Evolutionary conservation across 2,329 filamentous ascomycete species (phyloP).

Genomic region (Xylariaceae sp.): DNA sequence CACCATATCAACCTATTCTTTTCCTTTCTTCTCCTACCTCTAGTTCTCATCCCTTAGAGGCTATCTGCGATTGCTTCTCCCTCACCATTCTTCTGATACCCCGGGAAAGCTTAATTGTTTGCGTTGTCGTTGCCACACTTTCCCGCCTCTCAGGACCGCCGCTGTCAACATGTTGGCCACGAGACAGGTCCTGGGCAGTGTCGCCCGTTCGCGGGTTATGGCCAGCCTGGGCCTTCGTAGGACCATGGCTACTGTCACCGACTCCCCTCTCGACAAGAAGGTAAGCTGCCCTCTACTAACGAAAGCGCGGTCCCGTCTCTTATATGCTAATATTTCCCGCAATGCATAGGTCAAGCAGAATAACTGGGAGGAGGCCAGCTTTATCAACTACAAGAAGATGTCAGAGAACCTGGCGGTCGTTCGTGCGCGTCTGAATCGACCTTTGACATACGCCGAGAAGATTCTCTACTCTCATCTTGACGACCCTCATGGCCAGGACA

Average conservation of each 20-base stretch:
- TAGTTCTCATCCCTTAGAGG: constrained; percentile 37
- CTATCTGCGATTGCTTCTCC: constrained; percentile 35
- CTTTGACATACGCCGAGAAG: constrained; percentile 96
- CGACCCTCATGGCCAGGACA: constrained; percentile 94
- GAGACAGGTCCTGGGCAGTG: constrained; percentile 70
- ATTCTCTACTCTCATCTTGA: constrained; percentile 98
- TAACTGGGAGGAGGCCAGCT: constrained; percentile 94
- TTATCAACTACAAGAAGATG: constrained; percentile 99
- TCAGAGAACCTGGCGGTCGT: constrained; percentile 95
- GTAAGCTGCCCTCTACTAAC: constrained; percentile 50
- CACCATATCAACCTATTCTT: constrained; percentile 7
- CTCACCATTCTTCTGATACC: constrained; percentile 38
- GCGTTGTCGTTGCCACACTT: constrained; percentile 20
- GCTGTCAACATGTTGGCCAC: constrained; percentile 69
- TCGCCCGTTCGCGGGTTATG: constrained; percentile 62
- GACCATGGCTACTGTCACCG: constrained; percentile 81
- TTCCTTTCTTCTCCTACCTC: constrained; percentile 22
- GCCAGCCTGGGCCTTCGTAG: constrained; percentile 68
- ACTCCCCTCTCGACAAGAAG: constrained; percentile 89
- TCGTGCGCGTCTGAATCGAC: constrained; percentile 85
- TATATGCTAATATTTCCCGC: constrained; percentile 37
- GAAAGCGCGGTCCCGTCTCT: not conserved
- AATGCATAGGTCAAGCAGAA: constrained; percentile 79
- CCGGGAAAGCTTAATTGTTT: constrained; percentile 43
- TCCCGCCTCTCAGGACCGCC: constrained; percentile 36